A percentile compares a stretch with the other conserved stretches of the same genome.
Evolutionary conservation across 352 stramenopile species (phyloP).

Genomic region (Globisporangium recalcitrans): DNA sequence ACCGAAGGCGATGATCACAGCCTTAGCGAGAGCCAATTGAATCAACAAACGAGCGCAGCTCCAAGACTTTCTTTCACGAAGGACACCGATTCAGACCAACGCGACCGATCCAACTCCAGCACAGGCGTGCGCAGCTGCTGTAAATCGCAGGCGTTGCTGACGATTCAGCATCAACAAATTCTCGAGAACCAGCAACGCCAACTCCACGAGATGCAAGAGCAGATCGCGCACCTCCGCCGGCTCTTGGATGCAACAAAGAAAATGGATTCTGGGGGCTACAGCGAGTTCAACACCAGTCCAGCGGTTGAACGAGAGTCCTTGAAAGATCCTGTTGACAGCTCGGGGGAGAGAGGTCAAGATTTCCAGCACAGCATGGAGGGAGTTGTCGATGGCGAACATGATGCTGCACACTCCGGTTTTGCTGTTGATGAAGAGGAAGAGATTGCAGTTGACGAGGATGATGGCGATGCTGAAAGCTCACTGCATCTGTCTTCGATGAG

Average conservation of each 20-base stretch:
- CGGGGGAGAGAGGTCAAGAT: neutral
- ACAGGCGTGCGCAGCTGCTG: slow-evolving; percentile 36
- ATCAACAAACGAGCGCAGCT: neutral
- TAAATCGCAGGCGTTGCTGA: slow-evolving; percentile 58
- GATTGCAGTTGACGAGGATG: slow-evolving; percentile 12
- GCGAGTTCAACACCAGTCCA: neutral
- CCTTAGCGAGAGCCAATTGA: neutral
- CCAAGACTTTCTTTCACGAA: neutral
- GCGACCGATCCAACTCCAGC: neutral
- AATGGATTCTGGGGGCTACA: slow-evolving; percentile 22
- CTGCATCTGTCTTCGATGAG: slow-evolving; percentile 64
- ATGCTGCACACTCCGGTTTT: neutral
- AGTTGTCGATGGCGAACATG: neutral
- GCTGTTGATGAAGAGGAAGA: neutral
- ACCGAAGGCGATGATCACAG: neutral
- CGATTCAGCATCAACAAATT: slow-evolving; percentile 72
- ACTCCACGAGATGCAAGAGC: slow-evolving; percentile 64
- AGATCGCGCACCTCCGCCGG: slow-evolving; percentile 51
- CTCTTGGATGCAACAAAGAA: slow-evolving; percentile 29
- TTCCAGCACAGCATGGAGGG: neutral
- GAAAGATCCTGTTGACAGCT: neutral
- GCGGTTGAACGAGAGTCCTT: neutral
- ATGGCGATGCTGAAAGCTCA: slow-evolving; percentile 37
- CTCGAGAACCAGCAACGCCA: slow-evolving; percentile 71
- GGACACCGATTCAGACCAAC: neutral